Percentiles rank a stretch among this genome's conserved stretches.
These are phyloP conservation scores for Rhynchosporium graminicola DNA, from an alignment of 2,329 filamentous ascomycete species.

Conservation along the genomic window DNA sequence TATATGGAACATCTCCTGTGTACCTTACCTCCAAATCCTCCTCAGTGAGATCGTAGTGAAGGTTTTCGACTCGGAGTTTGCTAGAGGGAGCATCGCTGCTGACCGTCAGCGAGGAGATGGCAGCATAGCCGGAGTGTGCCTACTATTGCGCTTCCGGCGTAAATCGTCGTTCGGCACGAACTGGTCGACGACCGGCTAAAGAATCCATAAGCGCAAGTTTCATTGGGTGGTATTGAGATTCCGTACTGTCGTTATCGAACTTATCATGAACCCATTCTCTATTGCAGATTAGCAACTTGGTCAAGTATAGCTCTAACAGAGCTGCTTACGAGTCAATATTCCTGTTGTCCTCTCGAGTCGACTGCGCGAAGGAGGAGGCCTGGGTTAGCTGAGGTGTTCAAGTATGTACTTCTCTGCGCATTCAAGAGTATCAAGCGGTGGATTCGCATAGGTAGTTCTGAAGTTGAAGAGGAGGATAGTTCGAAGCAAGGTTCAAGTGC, in stretches of 20 bases:
- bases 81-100: conserved; percentile 55
- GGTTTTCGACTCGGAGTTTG: conserved; percentile 82
- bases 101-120: conserved; percentile 22
- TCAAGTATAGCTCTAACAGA: not conserved
- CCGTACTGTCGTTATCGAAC: conserved; percentile 70
- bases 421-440: conserved; percentile 38
- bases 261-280: conserved; percentile 96
- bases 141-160: conserved; percentile 38
- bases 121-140: conserved; percentile 7
- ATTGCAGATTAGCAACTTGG: conserved; percentile 20
- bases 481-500: conserved; percentile 35
- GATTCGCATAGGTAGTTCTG: conserved; percentile 23
- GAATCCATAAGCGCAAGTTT: conserved; percentile 29
- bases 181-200: conserved; percentile 36
- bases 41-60: conserved; percentile 89
- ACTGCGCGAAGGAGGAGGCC: conserved; percentile 52
- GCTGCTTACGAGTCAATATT: conserved; percentile 68
- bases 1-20: not conserved
- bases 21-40: conserved; percentile 72
- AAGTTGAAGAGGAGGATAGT: conserved; percentile 41
- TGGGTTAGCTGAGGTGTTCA: conserved; percentile 50
- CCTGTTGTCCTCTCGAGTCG: conserved; percentile 61
- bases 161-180: conserved; percentile 36
- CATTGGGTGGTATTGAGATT: conserved; percentile 11
- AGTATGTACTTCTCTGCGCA: conserved; percentile 42